A percentile compares a stretch with the other conserved stretches of the same genome.
Evolutionary conservation across 176 grass and related monocot genomes (phyloP).

Genomic region (Triticum urartu): DNA sequence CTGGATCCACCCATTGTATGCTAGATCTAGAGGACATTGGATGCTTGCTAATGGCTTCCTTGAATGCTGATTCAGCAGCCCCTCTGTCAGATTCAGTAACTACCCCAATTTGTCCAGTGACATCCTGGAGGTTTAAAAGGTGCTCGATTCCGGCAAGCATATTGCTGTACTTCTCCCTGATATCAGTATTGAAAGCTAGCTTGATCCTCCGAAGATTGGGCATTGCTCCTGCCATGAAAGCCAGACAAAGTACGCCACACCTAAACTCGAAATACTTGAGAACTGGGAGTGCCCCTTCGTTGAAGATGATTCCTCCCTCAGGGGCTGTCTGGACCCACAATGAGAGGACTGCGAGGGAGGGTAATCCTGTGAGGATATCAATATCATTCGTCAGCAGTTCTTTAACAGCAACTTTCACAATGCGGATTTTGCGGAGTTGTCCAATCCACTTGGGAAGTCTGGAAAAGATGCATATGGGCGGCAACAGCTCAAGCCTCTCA

Average conservation of each 20-base stretch:
- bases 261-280: conserved; percentile 1
- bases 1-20: background rate
- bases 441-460: conserved; percentile 21
- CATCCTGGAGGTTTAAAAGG: background rate
- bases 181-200: background rate
- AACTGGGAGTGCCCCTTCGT: background rate
- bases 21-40: background rate
- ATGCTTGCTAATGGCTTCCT: conserved; percentile 1
- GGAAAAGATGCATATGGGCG: conserved; percentile 4
- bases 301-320: background rate
- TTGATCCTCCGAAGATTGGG: background rate
- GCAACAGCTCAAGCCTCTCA: conserved; percentile 5
- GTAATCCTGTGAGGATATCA: background rate
- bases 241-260: background rate
- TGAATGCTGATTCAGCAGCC: background rate
- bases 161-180: background rate
- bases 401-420: conserved; percentile 12
- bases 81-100: background rate
- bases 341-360: background rate
- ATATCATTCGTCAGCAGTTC: background rate
- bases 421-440: background rate
- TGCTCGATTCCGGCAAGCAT: conserved; percentile 11
- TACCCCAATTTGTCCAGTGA: background rate
- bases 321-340: background rate
- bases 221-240: background rate